Evolutionary conservation across 306 rosid species (phyloP), one percentile per base, ranked within the genome.

Genomic region (Neltuma alba): DNA sequence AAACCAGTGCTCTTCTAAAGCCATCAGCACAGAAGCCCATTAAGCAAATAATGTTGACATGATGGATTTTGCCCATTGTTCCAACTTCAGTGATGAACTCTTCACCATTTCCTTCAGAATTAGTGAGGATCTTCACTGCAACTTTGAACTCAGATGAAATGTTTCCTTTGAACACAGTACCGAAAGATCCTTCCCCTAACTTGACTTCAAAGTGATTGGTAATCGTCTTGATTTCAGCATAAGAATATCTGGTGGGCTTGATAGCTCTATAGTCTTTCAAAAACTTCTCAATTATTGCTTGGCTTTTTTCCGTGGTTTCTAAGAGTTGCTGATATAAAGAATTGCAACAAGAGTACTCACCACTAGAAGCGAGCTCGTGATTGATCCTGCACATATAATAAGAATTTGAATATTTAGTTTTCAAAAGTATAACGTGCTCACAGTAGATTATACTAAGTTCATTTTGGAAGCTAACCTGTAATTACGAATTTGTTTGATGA

Each of bases 221-320:
- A 62, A 62, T 62, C 37, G 23, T 62, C 68, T 62, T 62, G 34
- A 62, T 30, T 62, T 62, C 68, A 30, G 40, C 40, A 30, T 62
- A 62, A 62, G 68, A 62, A 62, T 62, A 62, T 31, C 68, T 62
- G 0, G 68, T 62, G 12, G 68, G 40, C 40, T 62, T 62, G 12
- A 30, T 5, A 30, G 68, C 40, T 31, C 31, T 31, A 25, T 62
- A 30, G 15, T 62, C 68, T 62, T 62, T 62, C 40, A 62, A 3
- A 62, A 61, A 62, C 68, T 62, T 62, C 8, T 30, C 68, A 62
- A 62, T 62, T 62, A 62, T 62, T 28, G 68, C 68, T 15, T 7
- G 68, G 23, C n/a, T 62, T 62, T 62, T 30, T 60, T 60, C 3
- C n/a, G 68, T 62, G 68, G 6, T 62, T 30, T 62, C 21, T 31